Evolutionary conservation across 768 basidiomycete genomes (phyloP).

Genomic region (Nevesoporus exiguus): DNA sequence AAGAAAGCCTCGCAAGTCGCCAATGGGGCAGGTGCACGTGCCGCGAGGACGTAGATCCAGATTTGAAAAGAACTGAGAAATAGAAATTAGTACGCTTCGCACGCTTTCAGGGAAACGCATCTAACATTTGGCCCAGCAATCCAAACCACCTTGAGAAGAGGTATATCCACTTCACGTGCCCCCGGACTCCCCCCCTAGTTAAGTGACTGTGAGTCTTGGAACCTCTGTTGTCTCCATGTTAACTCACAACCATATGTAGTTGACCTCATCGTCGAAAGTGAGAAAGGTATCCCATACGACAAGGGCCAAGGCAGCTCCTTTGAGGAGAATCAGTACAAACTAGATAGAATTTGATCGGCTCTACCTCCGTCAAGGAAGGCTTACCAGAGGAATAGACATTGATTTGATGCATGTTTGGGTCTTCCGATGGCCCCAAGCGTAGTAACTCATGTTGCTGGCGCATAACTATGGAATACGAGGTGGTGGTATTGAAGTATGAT

Average conservation of each 20-base stretch:
- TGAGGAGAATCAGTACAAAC: background rate
- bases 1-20: conserved; percentile 5
- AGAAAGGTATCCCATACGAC: conserved; percentile 18
- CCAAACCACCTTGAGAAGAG: conserved; percentile 25
- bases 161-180: conserved; percentile 19
- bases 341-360: background rate
- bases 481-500: background rate
- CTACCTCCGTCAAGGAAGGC: background rate
- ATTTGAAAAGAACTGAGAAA: conserved; percentile 4
- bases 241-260: conserved; percentile 24
- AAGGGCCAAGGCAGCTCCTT: conserved; percentile 11
- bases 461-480: background rate
- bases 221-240: background rate
- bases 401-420: background rate
- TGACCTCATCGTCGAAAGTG: conserved; percentile 16
- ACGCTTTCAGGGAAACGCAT: background rate
- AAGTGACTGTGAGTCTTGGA: background rate
- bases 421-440: background rate
- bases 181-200: background rate
- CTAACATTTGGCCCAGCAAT: conserved; percentile 15
- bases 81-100: background rate
- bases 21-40: background rate
- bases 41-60: background rate
- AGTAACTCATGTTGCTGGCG: background rate
- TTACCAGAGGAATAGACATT: conserved; percentile 11